These are phyloP conservation scores for Uncinocarpus reesii DNA, from an alignment of 2,329 filamentous ascomycete species.

Conservation along the genomic window DNA sequence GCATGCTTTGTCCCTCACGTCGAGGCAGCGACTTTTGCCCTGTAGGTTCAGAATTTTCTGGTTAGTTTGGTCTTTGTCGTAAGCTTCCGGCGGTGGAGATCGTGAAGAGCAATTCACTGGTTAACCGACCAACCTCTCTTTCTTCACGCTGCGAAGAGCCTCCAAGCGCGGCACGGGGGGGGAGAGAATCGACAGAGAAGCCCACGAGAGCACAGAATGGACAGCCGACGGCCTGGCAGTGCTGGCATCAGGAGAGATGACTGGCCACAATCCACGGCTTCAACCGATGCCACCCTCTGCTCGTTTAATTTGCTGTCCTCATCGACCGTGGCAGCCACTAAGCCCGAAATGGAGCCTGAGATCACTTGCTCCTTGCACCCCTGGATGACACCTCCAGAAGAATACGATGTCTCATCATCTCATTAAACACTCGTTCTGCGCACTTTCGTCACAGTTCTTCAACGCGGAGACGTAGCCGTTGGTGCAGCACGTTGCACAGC, in stretches of 20 bases:
- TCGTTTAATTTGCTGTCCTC: slow-evolving; percentile 5
- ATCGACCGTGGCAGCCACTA: not conserved
- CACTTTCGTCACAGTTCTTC: not conserved
- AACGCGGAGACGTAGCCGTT: not conserved
- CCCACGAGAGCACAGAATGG: not conserved
- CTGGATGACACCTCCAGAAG: not conserved
- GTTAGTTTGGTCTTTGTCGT: too few species aligned
- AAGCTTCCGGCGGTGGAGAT: not conserved
- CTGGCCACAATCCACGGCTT: not conserved
- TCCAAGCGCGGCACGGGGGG: not conserved
- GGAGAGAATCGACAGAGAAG: not conserved
- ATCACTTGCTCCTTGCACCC: not conserved
- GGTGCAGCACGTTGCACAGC: too few species aligned
- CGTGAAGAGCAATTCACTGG: not conserved
- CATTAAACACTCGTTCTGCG: not conserved
- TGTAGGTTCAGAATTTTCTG: not conserved
- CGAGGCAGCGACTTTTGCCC: not conserved
- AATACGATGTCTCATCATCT: slow-evolving; percentile 10
- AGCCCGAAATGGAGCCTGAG: not conserved
- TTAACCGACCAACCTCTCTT: too few species aligned
- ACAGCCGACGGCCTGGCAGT: not conserved
- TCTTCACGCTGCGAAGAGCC: not conserved
- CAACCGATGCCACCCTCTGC: slow-evolving; percentile 8
- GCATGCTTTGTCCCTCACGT: not conserved
- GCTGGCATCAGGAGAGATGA: not conserved